These are phyloP conservation scores for Didymella arachidicola DNA, from an alignment of 2,329 filamentous ascomycete species.

Conservation along the genomic window DNA sequence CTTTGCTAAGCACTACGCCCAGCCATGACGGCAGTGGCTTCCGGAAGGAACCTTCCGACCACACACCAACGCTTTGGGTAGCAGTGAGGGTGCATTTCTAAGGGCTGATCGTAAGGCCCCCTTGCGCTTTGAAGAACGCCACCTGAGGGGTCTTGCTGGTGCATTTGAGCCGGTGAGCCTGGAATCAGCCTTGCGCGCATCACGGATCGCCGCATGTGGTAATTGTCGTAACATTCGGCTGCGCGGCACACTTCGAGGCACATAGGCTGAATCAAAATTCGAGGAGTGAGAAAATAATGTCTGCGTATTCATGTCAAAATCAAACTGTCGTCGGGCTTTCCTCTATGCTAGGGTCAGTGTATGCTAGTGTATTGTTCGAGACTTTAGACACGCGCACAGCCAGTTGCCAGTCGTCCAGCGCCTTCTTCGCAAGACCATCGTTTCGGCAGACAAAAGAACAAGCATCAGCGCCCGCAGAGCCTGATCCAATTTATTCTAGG, in stretches of 20 bases:
- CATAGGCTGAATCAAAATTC: neutral
- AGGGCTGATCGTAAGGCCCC: neutral
- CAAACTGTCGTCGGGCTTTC: neutral
- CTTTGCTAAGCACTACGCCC: constrained; percentile 1
- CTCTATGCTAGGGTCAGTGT: neutral
- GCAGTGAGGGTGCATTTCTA: neutral
- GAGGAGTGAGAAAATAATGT: neutral
- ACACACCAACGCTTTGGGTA: neutral
- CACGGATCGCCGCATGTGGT: neutral
- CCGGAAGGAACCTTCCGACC: neutral
- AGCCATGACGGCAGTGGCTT: constrained; percentile 12
- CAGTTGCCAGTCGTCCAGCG: neutral
- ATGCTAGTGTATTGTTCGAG: neutral
- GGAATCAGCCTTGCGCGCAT: neutral
- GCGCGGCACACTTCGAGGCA: neutral
- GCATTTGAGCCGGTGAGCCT: constrained; percentile 1
- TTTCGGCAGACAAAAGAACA: neutral
- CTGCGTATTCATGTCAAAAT: neutral
- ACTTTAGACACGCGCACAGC: neutral
- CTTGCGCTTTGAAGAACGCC: neutral
- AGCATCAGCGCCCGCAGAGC: neutral
- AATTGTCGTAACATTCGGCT: neutral
- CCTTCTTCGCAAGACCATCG: neutral
- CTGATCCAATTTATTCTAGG: neutral
- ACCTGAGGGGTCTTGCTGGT: constrained; percentile 1